Evolutionary conservation across 2,329 filamentous ascomycete genomes (phyloP).

Genomic region (Helminthosporium solani): DNA sequence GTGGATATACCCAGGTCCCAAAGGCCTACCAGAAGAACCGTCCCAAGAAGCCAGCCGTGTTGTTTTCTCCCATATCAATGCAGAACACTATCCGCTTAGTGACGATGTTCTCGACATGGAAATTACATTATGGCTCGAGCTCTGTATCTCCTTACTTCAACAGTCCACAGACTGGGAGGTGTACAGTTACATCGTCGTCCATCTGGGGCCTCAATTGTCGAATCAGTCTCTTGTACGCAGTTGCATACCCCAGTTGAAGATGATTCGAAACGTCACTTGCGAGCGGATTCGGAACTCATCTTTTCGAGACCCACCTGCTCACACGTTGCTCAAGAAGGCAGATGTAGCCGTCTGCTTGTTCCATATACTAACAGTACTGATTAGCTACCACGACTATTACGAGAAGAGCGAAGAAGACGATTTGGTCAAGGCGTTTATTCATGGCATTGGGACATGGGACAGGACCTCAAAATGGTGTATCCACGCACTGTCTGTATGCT

Average conservation of each 20-base stretch:
- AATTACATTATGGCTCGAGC: constrained; percentile 67
- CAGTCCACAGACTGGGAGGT: constrained; percentile 83
- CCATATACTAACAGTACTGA: constrained; percentile 79
- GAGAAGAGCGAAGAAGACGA: constrained; percentile 84
- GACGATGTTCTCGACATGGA: constrained; percentile 52
- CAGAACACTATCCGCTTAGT: constrained; percentile 32
- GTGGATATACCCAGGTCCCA: constrained; percentile 59
- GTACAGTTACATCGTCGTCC: constrained; percentile 85
- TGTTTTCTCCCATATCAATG: constrained; percentile 51
- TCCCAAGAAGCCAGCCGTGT: constrained; percentile 51
- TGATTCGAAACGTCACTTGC: constrained; percentile 73
- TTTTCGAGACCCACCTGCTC: constrained; percentile 77
- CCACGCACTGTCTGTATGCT: constrained; percentile 90
- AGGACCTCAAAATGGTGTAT: constrained; percentile 90
- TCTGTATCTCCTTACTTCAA: constrained; percentile 71
- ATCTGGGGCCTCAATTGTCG: constrained; percentile 81
- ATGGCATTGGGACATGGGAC: constrained; percentile 81
- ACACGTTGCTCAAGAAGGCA: constrained; percentile 78
- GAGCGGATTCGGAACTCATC: constrained; percentile 76
- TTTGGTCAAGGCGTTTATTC: constrained; percentile 80
- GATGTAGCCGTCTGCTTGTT: constrained; percentile 89
- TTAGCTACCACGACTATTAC: constrained; percentile 88
- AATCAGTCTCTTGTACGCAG: constrained; percentile 84
- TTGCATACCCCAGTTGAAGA: constrained; percentile 71
- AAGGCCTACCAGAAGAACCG: constrained; percentile 56